phyloP scores from a whole-genome alignment of 352 stramenopile genomes.

The Phytophthora cactorum region DNA sequence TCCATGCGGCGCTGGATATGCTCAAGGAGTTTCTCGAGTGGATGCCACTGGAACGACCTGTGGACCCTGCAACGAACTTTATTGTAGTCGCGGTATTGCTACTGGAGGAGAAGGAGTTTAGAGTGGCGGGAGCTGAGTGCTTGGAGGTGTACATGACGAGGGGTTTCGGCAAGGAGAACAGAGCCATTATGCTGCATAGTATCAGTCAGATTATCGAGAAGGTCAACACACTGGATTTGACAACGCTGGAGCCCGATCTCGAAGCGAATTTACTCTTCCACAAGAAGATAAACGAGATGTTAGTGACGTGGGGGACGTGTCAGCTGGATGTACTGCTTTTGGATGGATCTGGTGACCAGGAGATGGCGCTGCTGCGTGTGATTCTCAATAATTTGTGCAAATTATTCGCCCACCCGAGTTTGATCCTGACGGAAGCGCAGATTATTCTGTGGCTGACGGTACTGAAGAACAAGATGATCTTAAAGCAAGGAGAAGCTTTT shows the following conservation, averaged over 20 bases:
- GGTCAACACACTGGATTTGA: conserved; percentile 52
- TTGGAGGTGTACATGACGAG: conserved; percentile 75
- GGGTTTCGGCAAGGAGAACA: conserved; percentile 74
- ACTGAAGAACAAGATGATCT: conserved; percentile 71
- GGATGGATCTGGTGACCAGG: conserved; percentile 45
- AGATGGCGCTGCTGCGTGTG: conserved; percentile 53
- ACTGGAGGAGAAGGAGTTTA: conserved; percentile 60
- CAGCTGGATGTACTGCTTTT: conserved; percentile 66
- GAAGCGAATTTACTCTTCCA: conserved; percentile 67
- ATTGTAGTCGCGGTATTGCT: conserved; percentile 68
- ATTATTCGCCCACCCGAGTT: conserved; percentile 71
- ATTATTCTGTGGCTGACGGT: conserved; percentile 77
- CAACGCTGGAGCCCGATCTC: conserved; percentile 48
- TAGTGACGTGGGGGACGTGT: conserved; percentile 73
- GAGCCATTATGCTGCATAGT: conserved; percentile 63
- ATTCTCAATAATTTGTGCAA: conserved; percentile 58
- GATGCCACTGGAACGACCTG: conserved; percentile 72
- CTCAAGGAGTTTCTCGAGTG: conserved; percentile 86
- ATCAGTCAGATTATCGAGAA: conserved; percentile 70
- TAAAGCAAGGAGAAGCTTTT: conserved; percentile 52
- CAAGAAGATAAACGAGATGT: conserved; percentile 78
- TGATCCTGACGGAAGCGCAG: conserved; percentile 74
- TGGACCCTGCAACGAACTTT: conserved; percentile 63
- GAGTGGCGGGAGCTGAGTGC: conserved; percentile 65
- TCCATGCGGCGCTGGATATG: conserved; percentile 71